Percentiles rank a stretch among this genome's conserved stretches.
phyloP scores from a whole-genome alignment of 495 filamentous ascomycete species.

The Rhypophila decipiens region DNA sequence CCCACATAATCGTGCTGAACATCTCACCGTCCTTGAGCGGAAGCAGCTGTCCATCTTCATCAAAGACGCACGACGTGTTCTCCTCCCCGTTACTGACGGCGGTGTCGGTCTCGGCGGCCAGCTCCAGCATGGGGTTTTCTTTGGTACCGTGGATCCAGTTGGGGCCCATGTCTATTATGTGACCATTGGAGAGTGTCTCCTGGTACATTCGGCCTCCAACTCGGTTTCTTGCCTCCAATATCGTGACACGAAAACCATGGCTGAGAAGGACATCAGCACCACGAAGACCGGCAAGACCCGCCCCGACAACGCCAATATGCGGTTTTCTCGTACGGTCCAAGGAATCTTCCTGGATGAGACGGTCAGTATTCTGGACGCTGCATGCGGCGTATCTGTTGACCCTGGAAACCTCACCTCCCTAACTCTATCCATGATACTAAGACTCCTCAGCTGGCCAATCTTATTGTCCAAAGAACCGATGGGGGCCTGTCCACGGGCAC shows the following conservation, averaged over 20 bases:
- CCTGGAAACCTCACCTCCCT: conserved; percentile 14
- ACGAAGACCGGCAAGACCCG: conserved; percentile 78
- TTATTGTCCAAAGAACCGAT: too few species aligned
- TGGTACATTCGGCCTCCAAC: conserved; percentile 73
- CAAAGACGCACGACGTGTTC: conserved; percentile 51
- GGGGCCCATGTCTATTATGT: conserved; percentile 62
- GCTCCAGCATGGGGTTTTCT: conserved; percentile 74
- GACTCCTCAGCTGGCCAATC: conserved; percentile 3
- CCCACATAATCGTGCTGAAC: conserved; percentile 65
- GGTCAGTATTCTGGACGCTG: too few species aligned
- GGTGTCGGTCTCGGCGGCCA: conserved; percentile 66
- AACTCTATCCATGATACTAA: conserved; percentile 24
- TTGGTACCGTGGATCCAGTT: conserved; percentile 95
- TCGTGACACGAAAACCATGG: conserved; percentile 73
- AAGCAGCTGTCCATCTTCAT: conserved; percentile 55
- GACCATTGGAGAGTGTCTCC: conserved; percentile 38
- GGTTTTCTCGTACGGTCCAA: conserved; percentile 27
- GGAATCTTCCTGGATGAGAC: conserved; percentile 32
- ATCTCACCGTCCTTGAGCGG: conserved; percentile 44
- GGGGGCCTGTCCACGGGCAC: conserved; percentile 18
- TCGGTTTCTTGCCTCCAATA: conserved; percentile 78
- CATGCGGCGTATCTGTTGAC: too few species aligned
- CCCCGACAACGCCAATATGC: conserved; percentile 71
- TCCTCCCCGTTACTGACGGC: conserved; percentile 52
- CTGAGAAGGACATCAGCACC: conserved; percentile 78